These are phyloP conservation scores for Thecaphora thlaspeos DNA, from an alignment of 1,284 basidiomycete genomes.

Conservation along the genomic window DNA sequence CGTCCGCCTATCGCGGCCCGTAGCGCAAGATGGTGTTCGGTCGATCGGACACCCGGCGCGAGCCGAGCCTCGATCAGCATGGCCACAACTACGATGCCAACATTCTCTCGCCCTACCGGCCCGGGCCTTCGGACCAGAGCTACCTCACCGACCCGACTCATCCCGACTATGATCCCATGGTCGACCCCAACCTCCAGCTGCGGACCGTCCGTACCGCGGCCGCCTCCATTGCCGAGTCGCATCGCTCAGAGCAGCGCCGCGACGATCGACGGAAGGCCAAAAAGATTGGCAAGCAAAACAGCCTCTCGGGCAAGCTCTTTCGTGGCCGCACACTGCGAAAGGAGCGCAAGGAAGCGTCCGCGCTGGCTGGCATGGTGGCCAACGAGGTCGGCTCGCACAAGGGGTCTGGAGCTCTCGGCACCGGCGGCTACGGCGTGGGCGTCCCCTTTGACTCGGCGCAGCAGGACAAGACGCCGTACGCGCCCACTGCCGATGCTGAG, in stretches of 20 bases:
- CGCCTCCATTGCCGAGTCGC: conserved; percentile 50
- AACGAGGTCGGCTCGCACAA: conserved; percentile 24
- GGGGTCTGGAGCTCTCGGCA: conserved; percentile 20
- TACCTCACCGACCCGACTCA: conserved; percentile 47
- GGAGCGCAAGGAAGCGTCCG: conserved; percentile 2
- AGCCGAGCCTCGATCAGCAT: conserved; percentile 16
- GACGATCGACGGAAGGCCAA: conserved; percentile 37
- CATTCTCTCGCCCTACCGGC: conserved; percentile 29
- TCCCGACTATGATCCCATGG: conserved; percentile 50
- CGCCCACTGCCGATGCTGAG: conserved; percentile 18
- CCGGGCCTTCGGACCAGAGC: conserved; percentile 25
- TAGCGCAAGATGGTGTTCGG: conserved; percentile 27
- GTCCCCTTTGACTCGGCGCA: conserved; percentile 45
- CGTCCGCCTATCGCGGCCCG: too few relatives aligned
- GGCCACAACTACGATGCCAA: conserved; percentile 46
- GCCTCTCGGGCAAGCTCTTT: conserved; percentile 39
- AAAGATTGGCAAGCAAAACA: conserved; percentile 15
- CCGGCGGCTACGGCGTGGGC: conserved; percentile 24
- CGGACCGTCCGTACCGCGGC: conserved; percentile 52
- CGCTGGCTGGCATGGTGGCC: conserved; percentile 18
- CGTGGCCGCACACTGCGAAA: conserved; percentile 35
- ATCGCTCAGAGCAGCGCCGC: conserved; percentile 45
- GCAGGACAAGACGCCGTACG: conserved; percentile 27
- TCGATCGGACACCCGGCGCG: conserved; percentile 8
- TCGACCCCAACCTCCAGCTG: conserved; percentile 50